Evolutionary conservation across 1,139 yeast species (phyloP), one percentile per base, ranked within the genome.

Genomic region (Candida sanyaensis): DNA sequence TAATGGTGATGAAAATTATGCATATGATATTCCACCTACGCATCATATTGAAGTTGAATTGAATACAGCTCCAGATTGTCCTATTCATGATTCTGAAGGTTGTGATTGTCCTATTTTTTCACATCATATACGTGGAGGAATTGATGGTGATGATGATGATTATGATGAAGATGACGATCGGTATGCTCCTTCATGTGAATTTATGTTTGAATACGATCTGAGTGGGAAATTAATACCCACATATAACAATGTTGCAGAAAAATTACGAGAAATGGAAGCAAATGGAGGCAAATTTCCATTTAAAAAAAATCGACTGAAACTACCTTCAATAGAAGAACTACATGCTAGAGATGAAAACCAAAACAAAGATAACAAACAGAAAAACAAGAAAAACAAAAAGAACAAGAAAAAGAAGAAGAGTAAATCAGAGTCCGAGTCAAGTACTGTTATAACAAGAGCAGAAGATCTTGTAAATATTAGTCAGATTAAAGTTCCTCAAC

Each of bases 21-120:
- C 47, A 11, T 44, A 41, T 47, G 41, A 36, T 38, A 38, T 44
- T 30, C 47, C 61, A 0, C 70, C 73, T 3, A 62, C 69, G 7
- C 77, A 71, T 49, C 79, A 72, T 50, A 70, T 75, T 21, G 79
- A 75, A 55, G 71, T 75, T 7, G 79, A 75, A 51, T 59, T 75
- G 30, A 71, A 69, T 45, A 56, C 69, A 1, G 64, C 62, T 4
- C 64, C 70, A 2, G 69, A 64, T 42, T 69, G 75, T 50, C 66
- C 64, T 23, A 60, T 58, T 36, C 74, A 69, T 52, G 72, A 71
- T 5, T 45, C 52, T 7, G 63, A 62, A 13, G 64, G 60, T 9
- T 70, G 75, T 53, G 68, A 67, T 44, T 69, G 73, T 54, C 67
- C 69, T 2, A 51, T 62, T 1, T 59, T 61, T 44, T 62, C 62